Base-by-base conservation (phyloP, 106 monocot genomes). In the Hemerocallis citrina region DNA sequence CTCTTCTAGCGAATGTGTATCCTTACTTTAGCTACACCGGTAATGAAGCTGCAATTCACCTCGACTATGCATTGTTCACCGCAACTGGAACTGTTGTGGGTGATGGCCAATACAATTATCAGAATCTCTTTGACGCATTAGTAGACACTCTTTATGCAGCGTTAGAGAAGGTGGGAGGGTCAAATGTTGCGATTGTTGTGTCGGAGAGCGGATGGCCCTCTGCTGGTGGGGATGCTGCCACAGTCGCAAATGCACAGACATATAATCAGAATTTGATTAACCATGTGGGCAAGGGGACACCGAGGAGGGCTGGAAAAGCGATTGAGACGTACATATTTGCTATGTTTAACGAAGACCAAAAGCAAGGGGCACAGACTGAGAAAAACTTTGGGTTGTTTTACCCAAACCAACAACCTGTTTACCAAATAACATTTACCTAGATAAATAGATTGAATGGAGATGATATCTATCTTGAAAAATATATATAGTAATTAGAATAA, bases 201-300 rank as follows among this genome's bases (percentile, higher is more conserved):
- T 66, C 66, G 3, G 54, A 66, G 39, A 39, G 50, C 15, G 66
- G 66, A 3, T 54, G 66, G 66, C 66, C 66, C 28, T 66, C 66
- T 16, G 52, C 23, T 52, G 66, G 28, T 9, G 66, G 66, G 2
- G 52, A 48, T 6, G 21, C 5, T 9, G 25, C 6, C 0, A 54
- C 37, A 2, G n/a, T 52, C 39, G 52, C 2, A 0, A 52, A 65
- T 23, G 65, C 65, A 8, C 23, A 38, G 12, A 66, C 66, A 0
- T 66, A 66, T 16, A 54, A 40, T 12, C 0, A 48, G 3, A 66
- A 66, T 29, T 3, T 54, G 38, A 40, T 66, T 3, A 28, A 38
- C 4, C 66, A 66, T 39, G 66, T 66, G 1, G 23, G 23, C 17
- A 38, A 21, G 5, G 66, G 66, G 29, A 66, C 52, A 24, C 66